phyloP scores from a whole-genome alignment of 441 rosid species.

The Syzygium syzygioides region DNA sequence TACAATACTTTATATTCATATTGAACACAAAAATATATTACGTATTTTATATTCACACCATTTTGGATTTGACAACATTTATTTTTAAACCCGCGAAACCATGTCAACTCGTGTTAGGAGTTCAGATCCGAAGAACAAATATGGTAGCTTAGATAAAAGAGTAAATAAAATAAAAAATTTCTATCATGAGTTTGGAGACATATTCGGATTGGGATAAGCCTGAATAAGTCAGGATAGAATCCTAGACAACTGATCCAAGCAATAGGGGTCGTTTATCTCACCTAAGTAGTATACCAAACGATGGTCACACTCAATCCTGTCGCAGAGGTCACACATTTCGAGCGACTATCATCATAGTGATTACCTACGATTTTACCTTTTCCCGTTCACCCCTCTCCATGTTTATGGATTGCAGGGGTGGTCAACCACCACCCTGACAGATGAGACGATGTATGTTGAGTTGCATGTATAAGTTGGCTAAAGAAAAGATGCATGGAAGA shows the following conservation, averaged over 20 bases:
- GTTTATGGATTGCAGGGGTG: neutral
- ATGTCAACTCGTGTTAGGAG: neutral
- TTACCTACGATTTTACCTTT: neutral
- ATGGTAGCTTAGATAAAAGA: neutral
- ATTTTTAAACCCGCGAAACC: neutral
- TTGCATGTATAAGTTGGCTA: neutral
- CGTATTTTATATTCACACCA: neutral
- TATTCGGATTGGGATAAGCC: neutral
- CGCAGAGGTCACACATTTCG: neutral
- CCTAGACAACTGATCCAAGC: neutral
- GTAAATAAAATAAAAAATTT: neutral
- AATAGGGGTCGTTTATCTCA: neutral
- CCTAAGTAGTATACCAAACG: neutral
- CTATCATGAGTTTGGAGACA: neutral
- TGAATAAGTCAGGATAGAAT: neutral
- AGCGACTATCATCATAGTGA: neutral
- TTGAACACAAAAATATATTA: neutral
- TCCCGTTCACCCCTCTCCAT: neutral
- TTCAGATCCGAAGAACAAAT: neutral
- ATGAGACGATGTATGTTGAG: neutral
- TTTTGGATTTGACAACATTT: neutral
- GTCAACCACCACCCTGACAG: neutral
- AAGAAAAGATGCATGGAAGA: fast-evolving
- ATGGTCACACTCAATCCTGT: too few species aligned
- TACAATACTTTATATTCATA: neutral